phyloP scores from a whole-genome alignment of 2,329 filamentous ascomycete genomes.

The Colletotrichum magnum region DNA sequence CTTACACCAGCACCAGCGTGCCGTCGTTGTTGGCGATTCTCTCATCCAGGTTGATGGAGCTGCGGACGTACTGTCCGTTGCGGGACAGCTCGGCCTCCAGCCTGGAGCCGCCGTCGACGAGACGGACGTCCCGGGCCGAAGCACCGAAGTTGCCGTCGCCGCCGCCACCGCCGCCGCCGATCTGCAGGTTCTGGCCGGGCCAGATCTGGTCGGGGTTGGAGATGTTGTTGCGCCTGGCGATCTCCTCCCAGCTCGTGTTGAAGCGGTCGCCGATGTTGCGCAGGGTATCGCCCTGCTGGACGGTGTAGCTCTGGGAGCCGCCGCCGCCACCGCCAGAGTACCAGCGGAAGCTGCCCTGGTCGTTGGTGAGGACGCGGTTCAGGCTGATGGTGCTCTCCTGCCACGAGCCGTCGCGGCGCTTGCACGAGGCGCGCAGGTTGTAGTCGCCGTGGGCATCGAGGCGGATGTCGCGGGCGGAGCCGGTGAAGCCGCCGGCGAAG shows the following conservation, averaged over 20 bases:
- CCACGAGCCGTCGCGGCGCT: conserved; percentile 50
- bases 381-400: conserved; percentile 53
- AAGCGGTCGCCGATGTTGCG: conserved; percentile 53
- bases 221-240: conserved; percentile 56
- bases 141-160: conserved; percentile 50
- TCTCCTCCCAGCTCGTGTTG: conserved; percentile 53
- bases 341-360: conserved; percentile 56
- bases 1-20: conserved; percentile 24
- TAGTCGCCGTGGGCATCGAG: conserved; percentile 52
- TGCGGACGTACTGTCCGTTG: conserved; percentile 49
- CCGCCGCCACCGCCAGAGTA: conserved; percentile 43
- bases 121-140: conserved; percentile 53
- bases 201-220: conserved; percentile 59
- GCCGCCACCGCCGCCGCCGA: conserved; percentile 45
- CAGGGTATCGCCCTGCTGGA: conserved; percentile 59
- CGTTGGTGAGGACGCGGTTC: conserved; percentile 53
- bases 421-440: conserved; percentile 52
- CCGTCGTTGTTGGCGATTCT: conserved; percentile 53
- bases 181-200: conserved; percentile 55
- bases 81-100: conserved; percentile 51
- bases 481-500: conserved; percentile 47
- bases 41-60: conserved; percentile 52
- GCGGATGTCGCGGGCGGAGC: conserved; percentile 51
- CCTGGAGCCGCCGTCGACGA: conserved; percentile 52
- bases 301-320: conserved; percentile 48